Evolutionary conservation across 108 stramenopile species (phyloP).

Genomic region (Fistulifera pelliculosa): DNA sequence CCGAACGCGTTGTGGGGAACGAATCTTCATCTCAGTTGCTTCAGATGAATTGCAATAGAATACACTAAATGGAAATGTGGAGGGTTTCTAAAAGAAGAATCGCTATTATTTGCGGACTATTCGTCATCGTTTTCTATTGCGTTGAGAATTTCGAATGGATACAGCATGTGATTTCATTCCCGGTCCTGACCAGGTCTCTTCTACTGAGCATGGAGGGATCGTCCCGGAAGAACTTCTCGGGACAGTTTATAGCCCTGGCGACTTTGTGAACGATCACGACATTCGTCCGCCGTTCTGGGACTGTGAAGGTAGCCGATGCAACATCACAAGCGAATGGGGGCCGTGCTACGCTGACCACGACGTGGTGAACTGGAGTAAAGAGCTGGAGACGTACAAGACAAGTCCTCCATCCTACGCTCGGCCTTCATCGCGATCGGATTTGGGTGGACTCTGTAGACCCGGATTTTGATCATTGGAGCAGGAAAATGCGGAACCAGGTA

Average conservation of each 20-base stretch:
- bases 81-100: no score
- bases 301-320: neutral
- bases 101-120: no score
- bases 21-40: no score
- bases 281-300: constrained; percentile 6
- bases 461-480: constrained; percentile 81
- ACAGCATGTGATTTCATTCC: no score
- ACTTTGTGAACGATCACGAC: constrained; percentile 1
- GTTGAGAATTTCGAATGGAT: no score
- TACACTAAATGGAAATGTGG: no score
- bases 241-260: neutral
- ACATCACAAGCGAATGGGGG: constrained; percentile 26
- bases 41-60: no score
- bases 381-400: constrained; percentile 3
- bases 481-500: constrained; percentile 83
- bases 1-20: no score
- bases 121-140: no score
- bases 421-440: constrained; percentile 6
- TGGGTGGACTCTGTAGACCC: constrained; percentile 60
- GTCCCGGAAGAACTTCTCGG: constrained; percentile 3
- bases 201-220: no score
- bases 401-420: constrained; percentile 5
- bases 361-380: constrained; percentile 1
- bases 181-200: no score
- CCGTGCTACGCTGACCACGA: constrained; percentile 24